Evolutionary conservation across 1,284 basidiomycete species (phyloP), one percentile per base, ranked within the genome.

Genomic region (Pterula multifida): DNA sequence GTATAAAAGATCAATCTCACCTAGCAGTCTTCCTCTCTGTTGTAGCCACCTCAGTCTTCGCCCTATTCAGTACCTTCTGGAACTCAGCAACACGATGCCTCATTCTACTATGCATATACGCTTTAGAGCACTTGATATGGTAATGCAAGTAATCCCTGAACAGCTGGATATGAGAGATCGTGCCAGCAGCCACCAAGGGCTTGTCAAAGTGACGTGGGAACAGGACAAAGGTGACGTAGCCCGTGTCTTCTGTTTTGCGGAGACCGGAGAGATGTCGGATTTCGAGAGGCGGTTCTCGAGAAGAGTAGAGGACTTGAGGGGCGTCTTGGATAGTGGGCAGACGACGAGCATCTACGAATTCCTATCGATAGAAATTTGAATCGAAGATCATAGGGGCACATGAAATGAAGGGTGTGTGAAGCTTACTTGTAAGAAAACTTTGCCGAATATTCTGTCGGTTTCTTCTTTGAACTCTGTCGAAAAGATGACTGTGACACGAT

Each of bases 81-180:
- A 98, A 98, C 67, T 98, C 93, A 13, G 88, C 82, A 12, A 97
- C 96, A 23, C 96, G 82, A 63, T 87, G 78, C 54, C 96, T 78
- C 94, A 99, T 96, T 48, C 96, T 76, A 22, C 91, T 95, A 68
- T 98, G 96, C 90, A 99, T 95, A 71, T 98, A 98, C 1, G 95
- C 96, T 68, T 98, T 98, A 50, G 88, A 94, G 67, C 95, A 98
- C 64, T 95, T 98, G 79, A 99, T 96, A 68, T 98, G 96, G 68
- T 98, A 98, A 69, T 99, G 96, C 35, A 99, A 75, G 64, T 98
- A 98, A 67, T 98, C 93, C 49, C 96, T 78, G 85, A 99, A 98
- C 36, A 97, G 76, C 65, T 98, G 92, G 61, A 98, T 90, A 60
- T 92, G 90, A 32, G 92, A 94, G 63, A 98, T 98, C 13, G 93